Base-by-base conservation (phyloP, 225 moss, liverwort and hornwort genomes). In the Takakia lepidozioides region DNA sequence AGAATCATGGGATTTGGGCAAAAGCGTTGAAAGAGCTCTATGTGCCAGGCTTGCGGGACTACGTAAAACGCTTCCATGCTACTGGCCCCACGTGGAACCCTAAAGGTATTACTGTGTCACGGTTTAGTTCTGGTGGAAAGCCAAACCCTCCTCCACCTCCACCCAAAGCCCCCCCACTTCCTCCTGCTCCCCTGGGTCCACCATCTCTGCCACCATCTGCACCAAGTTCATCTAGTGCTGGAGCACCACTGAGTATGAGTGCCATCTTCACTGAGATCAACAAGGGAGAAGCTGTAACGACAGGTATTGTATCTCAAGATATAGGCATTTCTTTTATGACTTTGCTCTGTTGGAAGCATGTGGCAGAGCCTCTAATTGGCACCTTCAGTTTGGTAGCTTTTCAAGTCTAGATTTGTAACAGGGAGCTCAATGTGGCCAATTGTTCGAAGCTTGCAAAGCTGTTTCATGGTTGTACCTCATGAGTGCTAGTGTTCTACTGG, bases 1-100 rank as follows among this genome's bases (percentile, higher is more conserved):
- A 72, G n/a, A 83, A 83, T 67, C 90, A 98, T 25, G 75, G 87
- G 20, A 90, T 84, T 59, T 98, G 95, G 90, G 95, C 90, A 21
- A 87, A 84, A 47, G 74, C 90, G 30, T 60, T 98, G 47, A 98
- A 98, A 65, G 86, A 82, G 52, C 59, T 98, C 10, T 98, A 77
- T 45, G 25, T 90, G 38, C 87, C 90, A 63, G 82, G 90, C 53
- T 68, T 98, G 73, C 80, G 74, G 48, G 85, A 78, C 43, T 90
- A 98, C 37, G 82, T 79, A 6, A 89, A 84, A 65, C 72, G 67
- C 53, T 87, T 71, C 58, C 95, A 98, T 60, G 63, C 80, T 22
- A 81, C 70, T 15, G 95, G 95, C 67, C 95, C 95, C 25, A 60
- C 87, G 52, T 98, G 95, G 95, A 87, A 87, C 63, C 46, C 66